Evolutionary conservation across 305 asterid species (phyloP), one percentile per base, ranked within the genome.

Genomic region (Fraxinus floribunda): DNA sequence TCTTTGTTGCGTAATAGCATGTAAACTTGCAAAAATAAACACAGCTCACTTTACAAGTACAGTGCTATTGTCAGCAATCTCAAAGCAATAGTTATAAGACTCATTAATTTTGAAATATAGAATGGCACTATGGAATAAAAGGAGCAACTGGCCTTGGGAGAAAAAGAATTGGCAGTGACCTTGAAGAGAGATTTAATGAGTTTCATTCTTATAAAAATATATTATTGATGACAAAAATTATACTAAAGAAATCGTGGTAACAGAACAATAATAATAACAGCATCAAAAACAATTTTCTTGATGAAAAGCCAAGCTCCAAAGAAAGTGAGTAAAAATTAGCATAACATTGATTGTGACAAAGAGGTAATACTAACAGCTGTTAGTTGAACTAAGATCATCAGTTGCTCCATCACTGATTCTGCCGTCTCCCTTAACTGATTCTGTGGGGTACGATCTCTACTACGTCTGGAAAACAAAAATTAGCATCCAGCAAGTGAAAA

Each of bases 341-440:
- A 39, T 55, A 38, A 24, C 62, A 34, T 81, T 36, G 73, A 70
- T 76, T 44, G 22, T 9, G 73, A 82, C n/a, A 71, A 60, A 77
- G 64, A 49, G 86, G 70, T 79, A 87, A 83, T 86, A 91, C 97
- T 85, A 79, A 94, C 98, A 84, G 97, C 97, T 49, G 97, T 93
- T 78, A 86, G 87, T 86, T 91, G 95, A 81, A 92, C 97, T 77
- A 86, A 84, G 85, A 88, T 83, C 91, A 93, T 89, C 86, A 93
- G 85, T 83, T 89, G 97, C 79, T 83, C 86, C 95, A 93, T 91
- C 89, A 90, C 78, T 76, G 89, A 71, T 85, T 93, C 97, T 35
- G 97, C 94, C 81, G 84, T 88, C 82, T 89, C 94, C 84, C 82
- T 89, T 84, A 84, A 81, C 83, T 90, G 94, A 83, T 87, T 86